Percentiles rank a stretch among this genome's conserved stretches.
Evolutionary conservation across 2,329 filamentous ascomycete genomes (phyloP).

Genomic region (Aspergillus terreus): DNA sequence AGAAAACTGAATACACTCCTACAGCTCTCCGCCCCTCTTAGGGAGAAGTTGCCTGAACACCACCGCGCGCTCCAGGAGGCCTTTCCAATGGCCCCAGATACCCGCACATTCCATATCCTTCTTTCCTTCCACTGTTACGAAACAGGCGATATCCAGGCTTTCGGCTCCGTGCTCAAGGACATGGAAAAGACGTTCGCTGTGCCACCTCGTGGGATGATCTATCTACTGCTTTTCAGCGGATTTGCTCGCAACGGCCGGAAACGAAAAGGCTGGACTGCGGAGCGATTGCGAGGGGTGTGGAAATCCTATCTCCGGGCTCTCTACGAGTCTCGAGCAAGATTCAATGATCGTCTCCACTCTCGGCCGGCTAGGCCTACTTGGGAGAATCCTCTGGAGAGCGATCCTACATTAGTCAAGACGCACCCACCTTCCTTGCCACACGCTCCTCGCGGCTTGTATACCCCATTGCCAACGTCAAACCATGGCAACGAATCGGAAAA

Average conservation of each 20-base stretch:
- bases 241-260: conserved; percentile 70
- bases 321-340: conserved; percentile 31
- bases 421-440: conserved; percentile 7
- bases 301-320: conserved; percentile 54
- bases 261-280: conserved; percentile 67
- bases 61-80: conserved; percentile 62
- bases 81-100: conserved; percentile 67
- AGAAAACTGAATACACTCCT: conserved; percentile 49
- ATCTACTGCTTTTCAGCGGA: conserved; percentile 76
- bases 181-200: conserved; percentile 67
- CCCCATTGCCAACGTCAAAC: conserved; percentile 19
- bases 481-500: not conserved
- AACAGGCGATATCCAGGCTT: conserved; percentile 67
- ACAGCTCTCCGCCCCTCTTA: conserved; percentile 39
- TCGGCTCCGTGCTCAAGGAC: conserved; percentile 70
- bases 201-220: conserved; percentile 70
- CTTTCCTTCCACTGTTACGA: conserved; percentile 68
- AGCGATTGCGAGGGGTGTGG: conserved; percentile 67
- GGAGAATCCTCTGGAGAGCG: conserved; percentile 28
- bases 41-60: conserved; percentile 50
- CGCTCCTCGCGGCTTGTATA: conserved; percentile 20
- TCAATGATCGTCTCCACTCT: conserved; percentile 15
- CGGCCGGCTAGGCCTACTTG: conserved; percentile 18
- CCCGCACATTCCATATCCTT: conserved; percentile 75
- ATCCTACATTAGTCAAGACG: conserved; percentile 4